A percentile compares a stretch with the other conserved stretches of the same genome.
Evolutionary conservation across 2,329 filamentous ascomycete genomes (phyloP).

Genomic region (Nigrospora osmanthi): DNA sequence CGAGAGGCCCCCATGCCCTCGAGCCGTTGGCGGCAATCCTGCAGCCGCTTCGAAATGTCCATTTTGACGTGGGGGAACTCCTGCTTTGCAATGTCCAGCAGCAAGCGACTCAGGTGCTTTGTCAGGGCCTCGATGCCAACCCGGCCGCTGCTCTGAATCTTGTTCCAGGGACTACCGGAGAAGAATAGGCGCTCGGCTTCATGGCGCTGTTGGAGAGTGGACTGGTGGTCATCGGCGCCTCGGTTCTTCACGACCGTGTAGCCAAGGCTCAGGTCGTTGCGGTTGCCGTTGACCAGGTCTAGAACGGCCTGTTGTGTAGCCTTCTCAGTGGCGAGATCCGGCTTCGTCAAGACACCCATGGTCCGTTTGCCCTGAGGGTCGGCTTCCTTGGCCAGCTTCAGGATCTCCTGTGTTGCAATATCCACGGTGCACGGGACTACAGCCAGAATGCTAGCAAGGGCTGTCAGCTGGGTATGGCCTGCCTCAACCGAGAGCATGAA

Average conservation of each 20-base stretch:
- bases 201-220: slow-evolving; percentile 15
- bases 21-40: slow-evolving; percentile 7
- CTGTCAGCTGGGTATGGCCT: neutral
- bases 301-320: slow-evolving; percentile 24
- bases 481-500: neutral
- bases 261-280: slow-evolving; percentile 29
- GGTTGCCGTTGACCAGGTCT: slow-evolving; percentile 28
- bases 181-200: slow-evolving; percentile 26
- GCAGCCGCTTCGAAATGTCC: slow-evolving; percentile 16
- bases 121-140: slow-evolving; percentile 25
- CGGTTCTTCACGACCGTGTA: slow-evolving; percentile 37
- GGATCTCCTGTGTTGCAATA: slow-evolving; percentile 31
- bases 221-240: slow-evolving; percentile 26
- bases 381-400: slow-evolving; percentile 24
- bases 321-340: slow-evolving; percentile 39
- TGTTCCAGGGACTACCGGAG: slow-evolving; percentile 18
- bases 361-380: slow-evolving; percentile 34
- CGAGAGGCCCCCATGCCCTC: slow-evolving; percentile 22
- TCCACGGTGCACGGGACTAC: slow-evolving; percentile 33
- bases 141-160: slow-evolving; percentile 6
- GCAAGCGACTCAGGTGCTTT: slow-evolving; percentile 17
- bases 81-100: slow-evolving; percentile 25
- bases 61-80: slow-evolving; percentile 21
- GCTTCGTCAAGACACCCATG: slow-evolving; percentile 48
- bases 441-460: slow-evolving; percentile 28